phyloP scores from a whole-genome alignment of 805 yeast genomes.

The Ogataea saltuana region DNA sequence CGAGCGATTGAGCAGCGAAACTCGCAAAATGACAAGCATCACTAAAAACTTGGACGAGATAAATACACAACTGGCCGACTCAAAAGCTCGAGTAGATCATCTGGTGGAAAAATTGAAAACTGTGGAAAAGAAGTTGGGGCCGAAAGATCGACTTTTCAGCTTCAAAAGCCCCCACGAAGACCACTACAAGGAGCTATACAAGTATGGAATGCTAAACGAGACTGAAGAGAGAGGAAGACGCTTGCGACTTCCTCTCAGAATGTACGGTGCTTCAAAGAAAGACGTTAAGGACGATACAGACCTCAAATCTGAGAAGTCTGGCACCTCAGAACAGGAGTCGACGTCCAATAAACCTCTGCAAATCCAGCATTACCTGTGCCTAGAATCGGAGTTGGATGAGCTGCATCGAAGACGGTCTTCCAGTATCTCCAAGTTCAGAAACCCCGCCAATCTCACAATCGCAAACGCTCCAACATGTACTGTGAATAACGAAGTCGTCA shows the following conservation, averaged over 20 bases:
- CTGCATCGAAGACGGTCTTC: slow-evolving; percentile 22
- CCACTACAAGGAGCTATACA: slow-evolving; percentile 45
- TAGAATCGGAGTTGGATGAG: slow-evolving; percentile 31
- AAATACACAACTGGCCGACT: slow-evolving; percentile 14
- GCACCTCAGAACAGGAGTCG: not conserved
- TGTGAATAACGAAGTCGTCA: slow-evolving; percentile 18
- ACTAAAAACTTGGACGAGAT: slow-evolving; percentile 28
- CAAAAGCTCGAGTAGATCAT: slow-evolving; percentile 25
- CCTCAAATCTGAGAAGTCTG: too few species aligned
- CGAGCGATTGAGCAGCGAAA: slow-evolving; percentile 9
- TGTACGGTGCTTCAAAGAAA: not conserved
- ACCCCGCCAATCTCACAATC: slow-evolving; percentile 23
- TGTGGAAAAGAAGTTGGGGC: slow-evolving; percentile 40
- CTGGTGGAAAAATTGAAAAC: slow-evolving; percentile 31
- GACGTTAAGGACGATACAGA: slow-evolving; percentile 1
- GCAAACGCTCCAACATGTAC: slow-evolving; percentile 23
- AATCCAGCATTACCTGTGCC: slow-evolving; percentile 28
- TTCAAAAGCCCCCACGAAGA: slow-evolving; percentile 39
- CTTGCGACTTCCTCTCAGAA: slow-evolving; percentile 1
- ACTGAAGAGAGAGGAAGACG: slow-evolving; percentile 10
- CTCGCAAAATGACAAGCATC: slow-evolving; percentile 7
- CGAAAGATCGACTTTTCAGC: slow-evolving; percentile 38
- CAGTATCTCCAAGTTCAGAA: slow-evolving; percentile 23
- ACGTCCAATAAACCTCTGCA: slow-evolving; percentile 16
- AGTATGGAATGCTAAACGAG: slow-evolving; percentile 29